Evolutionary conservation across 306 rosid species (phyloP), one percentile per base, ranked within the genome.

Genomic region (Boehmeria nivea): DNA sequence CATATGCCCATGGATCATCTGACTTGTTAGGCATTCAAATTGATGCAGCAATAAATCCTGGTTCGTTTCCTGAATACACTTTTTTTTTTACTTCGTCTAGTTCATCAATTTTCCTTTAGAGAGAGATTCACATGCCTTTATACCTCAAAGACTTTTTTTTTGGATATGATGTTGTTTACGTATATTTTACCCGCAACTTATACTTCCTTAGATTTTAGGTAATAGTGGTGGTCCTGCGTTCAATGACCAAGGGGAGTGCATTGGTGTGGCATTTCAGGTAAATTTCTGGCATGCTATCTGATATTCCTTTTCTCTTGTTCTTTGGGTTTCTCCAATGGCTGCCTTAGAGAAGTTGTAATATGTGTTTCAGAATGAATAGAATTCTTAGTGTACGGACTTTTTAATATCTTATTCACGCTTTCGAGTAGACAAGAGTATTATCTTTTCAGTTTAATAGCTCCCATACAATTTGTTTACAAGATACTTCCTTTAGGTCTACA

Each of bases 261-360:
- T 91, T 63, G 99, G 99, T 34, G 96, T 91, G 65, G 99, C 99
- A n/a, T 91, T 91, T 83, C 99, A 91, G 99, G 99, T 91, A 80
- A 63, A 71, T 73, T 71, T 79, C 38, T 63, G 66, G 64, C 72
- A 51, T 49, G 14, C 73, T 27, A 6, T 64, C 9, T 33, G 20
- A n/a, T 39, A 8, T 23, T 26, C 16, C 8, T n/a, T 21, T 43
- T 11, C 15, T 8, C 37, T 9, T 52, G 25, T 31, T 25, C 6
- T 13, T 27, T 15, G 14, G 37, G 25, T 6, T 18, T 28, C 19
- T 17, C 10, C 15, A 4, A 15, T 54, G 24, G 43, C 15, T 16
- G 10, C 38, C 27, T 33, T 34, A 12, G 59, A 17, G 42, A 54
- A n/a, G n/a, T 11, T 54, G 24, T 15, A 8, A 4, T 51, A 51